Base-by-base conservation (phyloP, 331 rosid genomes). In the Cydonia oblonga region DNA sequence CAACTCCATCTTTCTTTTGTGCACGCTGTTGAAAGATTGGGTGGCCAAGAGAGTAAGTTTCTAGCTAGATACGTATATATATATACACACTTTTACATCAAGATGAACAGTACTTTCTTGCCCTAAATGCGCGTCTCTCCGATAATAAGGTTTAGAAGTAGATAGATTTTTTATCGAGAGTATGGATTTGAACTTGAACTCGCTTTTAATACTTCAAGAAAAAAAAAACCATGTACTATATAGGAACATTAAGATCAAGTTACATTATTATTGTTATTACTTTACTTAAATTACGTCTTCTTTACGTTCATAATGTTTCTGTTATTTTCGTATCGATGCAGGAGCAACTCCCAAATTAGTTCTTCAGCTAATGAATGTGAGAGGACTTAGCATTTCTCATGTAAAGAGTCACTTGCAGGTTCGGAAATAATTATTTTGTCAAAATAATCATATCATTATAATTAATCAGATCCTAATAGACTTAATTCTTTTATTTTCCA, bases 21-120 rank as follows among this genome's bases (percentile, higher is more conserved):
- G 25, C 89, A 87, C 81, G 97, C 93, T 14, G 84, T 92, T 72
- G 83, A 92, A 70, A 82, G 84, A 63, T 88, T 91, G 52, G 96
- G 97, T 4, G 96, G 97, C 40, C 96, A 87, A 84, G 93, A 92
- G 65, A 89, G 97, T 92, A 85, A 87, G 87, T 73, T 38, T 56
- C 40, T 59, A 59, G 10, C 64, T 59, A 56, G 62, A 56, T 22
- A 46, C 51, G 22, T 35, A 35, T 2, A 35, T 35, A 35, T 35
- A 12, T 35, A 9, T 35, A 35, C 9, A 0, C 0, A 0, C 53
- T 46, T 46, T 46, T 16, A 46, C n/a, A 15, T 16, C n/a, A 5
- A 46, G n/a, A 15, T 14, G 52, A 44, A 14, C 52, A 14, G 52
- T 46, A 46, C n/a, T 46, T 46, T 46, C 53, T 46, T 46, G 53